Percentiles rank a stretch among this genome's conserved stretches.
These are phyloP conservation scores for Pseudozyma sp. DNA, from an alignment of 1,284 basidiomycete species.

Conservation along the genomic window DNA sequence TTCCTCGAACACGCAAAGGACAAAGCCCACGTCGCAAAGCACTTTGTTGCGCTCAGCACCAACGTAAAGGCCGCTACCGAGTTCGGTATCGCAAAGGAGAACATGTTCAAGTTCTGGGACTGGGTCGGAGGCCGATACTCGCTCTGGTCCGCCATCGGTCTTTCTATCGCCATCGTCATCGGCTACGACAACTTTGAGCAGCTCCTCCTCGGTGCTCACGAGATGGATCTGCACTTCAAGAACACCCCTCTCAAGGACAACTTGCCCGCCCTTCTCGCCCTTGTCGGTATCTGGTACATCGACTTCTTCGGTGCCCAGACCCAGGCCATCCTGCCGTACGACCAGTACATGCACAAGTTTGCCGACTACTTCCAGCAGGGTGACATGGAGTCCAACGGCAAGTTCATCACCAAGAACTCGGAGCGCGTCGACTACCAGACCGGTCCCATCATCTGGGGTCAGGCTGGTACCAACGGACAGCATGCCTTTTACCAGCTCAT, in stretches of 20 bases:
- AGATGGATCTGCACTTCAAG: conserved; percentile 97
- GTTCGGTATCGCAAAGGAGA: conserved; percentile 91
- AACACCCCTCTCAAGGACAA: conserved; percentile 88
- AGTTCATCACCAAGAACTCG: conserved; percentile 92
- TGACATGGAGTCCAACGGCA: conserved; percentile 99
- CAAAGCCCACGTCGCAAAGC: conserved; percentile 93
- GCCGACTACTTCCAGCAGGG: conserved; percentile 99
- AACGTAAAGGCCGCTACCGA: conserved; percentile 92
- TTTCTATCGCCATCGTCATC: conserved; percentile 91
- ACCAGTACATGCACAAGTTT: conserved; percentile 99
- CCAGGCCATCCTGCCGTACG: conserved; percentile 93
- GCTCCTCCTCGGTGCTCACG: conserved; percentile 90
- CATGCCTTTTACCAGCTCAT: conserved; percentile 99
- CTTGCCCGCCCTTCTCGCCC: conserved; percentile 88
- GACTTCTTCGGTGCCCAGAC: conserved; percentile 97
- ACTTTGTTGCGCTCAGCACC: conserved; percentile 97
- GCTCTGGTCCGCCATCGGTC: conserved; percentile 96
- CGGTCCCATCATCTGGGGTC: conserved; percentile 98
- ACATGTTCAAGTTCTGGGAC: conserved; percentile 99
- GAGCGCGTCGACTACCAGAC: conserved; percentile 94
- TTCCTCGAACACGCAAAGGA: conserved; percentile 81
- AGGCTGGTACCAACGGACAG: conserved; percentile 96
- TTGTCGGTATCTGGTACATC: conserved; percentile 98
- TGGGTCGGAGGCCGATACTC: conserved; percentile 99
- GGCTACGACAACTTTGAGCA: conserved; percentile 94